phyloP scores from a whole-genome alignment of 2,329 filamentous ascomycete genomes.

The Ceratocystis cacaofunesta region DNA sequence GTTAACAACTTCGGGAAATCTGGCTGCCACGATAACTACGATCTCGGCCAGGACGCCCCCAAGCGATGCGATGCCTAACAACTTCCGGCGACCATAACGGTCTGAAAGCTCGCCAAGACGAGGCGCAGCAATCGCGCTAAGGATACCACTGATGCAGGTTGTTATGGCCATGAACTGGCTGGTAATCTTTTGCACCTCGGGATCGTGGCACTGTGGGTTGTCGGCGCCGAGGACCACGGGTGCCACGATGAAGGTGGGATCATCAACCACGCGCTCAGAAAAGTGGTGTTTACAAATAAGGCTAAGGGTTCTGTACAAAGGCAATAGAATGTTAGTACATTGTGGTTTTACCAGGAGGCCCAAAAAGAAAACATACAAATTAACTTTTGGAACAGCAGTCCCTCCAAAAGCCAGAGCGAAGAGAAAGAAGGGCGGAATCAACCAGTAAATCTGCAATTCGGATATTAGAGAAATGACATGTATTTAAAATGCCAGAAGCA shows the following conservation, averaged over 20 bases:
- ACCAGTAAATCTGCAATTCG: conserved; percentile 55
- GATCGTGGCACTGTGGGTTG: conserved; percentile 66
- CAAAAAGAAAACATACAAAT: conserved; percentile 38
- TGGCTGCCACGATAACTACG: conserved; percentile 64
- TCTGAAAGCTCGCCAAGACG: conserved; percentile 77
- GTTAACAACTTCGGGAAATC: conserved; percentile 54
- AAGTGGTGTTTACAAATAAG: conserved; percentile 77
- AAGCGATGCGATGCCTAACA: conserved; percentile 58
- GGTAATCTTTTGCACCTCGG: conserved; percentile 65
- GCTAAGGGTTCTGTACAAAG: conserved; percentile 21
- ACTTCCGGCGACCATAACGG: conserved; percentile 60
- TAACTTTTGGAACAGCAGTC: conserved; percentile 71
- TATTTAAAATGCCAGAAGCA: background rate
- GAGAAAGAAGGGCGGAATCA: conserved; percentile 64
- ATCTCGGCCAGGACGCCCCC: conserved; percentile 64
- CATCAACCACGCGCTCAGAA: conserved; percentile 29
- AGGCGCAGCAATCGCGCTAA: conserved; percentile 70
- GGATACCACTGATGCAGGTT: conserved; percentile 56
- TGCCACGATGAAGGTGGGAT: conserved; percentile 44
- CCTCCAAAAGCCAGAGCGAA: conserved; percentile 80
- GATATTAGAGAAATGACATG: background rate
- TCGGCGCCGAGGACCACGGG: conserved; percentile 53
- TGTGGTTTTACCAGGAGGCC: background rate
- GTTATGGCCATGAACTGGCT: conserved; percentile 62
- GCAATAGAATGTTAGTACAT: background rate